phyloP scores from a whole-genome alignment of 805 yeast species.

The Metschnikowia amazonensis region DNA sequence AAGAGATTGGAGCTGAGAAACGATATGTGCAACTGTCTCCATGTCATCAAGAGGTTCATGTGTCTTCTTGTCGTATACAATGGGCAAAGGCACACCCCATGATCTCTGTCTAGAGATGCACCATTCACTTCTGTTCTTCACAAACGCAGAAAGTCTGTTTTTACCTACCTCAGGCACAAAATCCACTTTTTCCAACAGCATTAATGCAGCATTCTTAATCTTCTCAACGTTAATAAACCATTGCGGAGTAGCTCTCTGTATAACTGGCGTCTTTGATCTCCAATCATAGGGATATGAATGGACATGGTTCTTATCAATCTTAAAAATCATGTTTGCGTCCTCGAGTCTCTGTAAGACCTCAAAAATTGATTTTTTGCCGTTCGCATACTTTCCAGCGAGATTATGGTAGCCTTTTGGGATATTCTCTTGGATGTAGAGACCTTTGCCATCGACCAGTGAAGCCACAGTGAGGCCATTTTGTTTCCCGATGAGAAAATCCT shows the following conservation, averaged over 20 bases:
- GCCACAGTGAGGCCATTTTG: constrained; percentile 52
- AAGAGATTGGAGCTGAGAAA: constrained; percentile 47
- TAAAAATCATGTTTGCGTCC: constrained; percentile 43
- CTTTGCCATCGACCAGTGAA: constrained; percentile 78
- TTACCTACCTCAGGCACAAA: constrained; percentile 74
- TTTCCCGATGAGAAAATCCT: constrained; percentile 75
- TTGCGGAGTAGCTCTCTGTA: constrained; percentile 92
- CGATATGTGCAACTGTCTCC: constrained; percentile 52
- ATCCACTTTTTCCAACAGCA: constrained; percentile 56
- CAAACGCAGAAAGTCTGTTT: constrained; percentile 67
- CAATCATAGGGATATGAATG: constrained; percentile 97
- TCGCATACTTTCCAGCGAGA: constrained; percentile 15
- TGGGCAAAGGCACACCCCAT: constrained; percentile 99
- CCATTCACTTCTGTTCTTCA: constrained; percentile 85
- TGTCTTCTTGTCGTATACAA: constrained; percentile 54
- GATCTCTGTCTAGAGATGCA: constrained; percentile 93
- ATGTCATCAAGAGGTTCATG: constrained; percentile 62
- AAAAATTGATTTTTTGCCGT: constrained; percentile 28
- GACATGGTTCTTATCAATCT: constrained; percentile 46
- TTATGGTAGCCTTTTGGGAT: constrained; percentile 44
- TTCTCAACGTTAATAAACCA: constrained; percentile 88
- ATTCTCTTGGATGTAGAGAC: constrained; percentile 54
- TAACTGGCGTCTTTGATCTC: constrained; percentile 94
- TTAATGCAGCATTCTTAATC: constrained; percentile 60
- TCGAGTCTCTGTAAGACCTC: constrained; percentile 34